phyloP scores from a whole-genome alignment of 2,329 filamentous ascomycete species.

The Colletotrichum costaricense region DNA sequence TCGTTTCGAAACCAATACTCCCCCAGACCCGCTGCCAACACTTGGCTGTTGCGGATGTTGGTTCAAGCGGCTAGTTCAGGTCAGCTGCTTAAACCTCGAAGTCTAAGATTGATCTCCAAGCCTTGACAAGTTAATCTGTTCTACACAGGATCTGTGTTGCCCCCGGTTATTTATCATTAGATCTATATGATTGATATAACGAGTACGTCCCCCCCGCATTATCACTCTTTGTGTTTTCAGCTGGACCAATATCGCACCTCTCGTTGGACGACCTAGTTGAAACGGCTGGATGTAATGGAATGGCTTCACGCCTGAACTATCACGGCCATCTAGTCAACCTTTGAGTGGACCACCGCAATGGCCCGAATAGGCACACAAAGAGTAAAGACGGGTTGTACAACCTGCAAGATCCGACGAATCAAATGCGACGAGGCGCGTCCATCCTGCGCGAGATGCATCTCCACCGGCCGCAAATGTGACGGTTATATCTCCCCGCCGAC shows the following conservation, averaged over 20 bases:
- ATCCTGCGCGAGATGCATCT: slow-evolving; percentile 31
- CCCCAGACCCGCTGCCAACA: not conserved
- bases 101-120: not conserved
- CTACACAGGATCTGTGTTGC: not conserved
- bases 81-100: not conserved
- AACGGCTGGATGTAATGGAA: not conserved
- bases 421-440: slow-evolving; percentile 38
- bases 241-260: not conserved
- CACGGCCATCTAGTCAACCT: not conserved
- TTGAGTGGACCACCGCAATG: not conserved
- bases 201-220: not conserved
- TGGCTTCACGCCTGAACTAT: not conserved
- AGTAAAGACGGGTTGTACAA: slow-evolving; percentile 35
- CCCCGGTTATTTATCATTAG: not conserved
- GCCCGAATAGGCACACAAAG: slow-evolving; percentile 13
- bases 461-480: slow-evolving; percentile 33
- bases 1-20: not conserved
- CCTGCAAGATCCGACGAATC: slow-evolving; percentile 36
- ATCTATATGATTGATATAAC: not conserved
- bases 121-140: not conserved
- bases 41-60: not conserved
- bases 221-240: not conserved
- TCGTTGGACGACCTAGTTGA: not conserved
- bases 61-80: not conserved
- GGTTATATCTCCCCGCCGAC: slow-evolving; percentile 22